Evolutionary conservation across 2,329 filamentous ascomycete species (phyloP), one percentile per base, ranked within the genome.

Genomic region (Fusarium coicis): DNA sequence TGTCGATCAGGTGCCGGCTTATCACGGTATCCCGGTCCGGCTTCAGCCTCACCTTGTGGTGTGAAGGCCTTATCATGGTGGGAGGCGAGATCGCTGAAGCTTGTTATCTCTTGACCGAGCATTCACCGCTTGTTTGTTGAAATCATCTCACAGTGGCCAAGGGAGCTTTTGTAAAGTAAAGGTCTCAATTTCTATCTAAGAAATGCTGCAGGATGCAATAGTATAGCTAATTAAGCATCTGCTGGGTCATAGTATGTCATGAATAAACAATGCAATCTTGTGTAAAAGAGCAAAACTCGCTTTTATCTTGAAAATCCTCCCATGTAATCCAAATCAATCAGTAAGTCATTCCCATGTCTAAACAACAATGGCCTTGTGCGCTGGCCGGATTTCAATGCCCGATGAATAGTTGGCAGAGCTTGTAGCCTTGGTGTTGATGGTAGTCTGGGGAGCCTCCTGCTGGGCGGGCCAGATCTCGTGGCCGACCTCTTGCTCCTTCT

Each of bases 401-500:
- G 80, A 80, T 68, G 82, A 84, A 62, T 84, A 81, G 36, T 70
- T 74, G 4, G 78, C 47, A 32, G 82, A 80, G 19, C 73, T 76
- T 40, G 78, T 76, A n/a, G 32, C 57, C 30, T 65, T 70, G 42
- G 72, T 76, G 30, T 65, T 68, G 11, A 68, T 56, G 10, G 79
- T 76, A 4, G 66, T 69, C 66, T 77, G 72, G 36, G 81, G 80
- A 40, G 82, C 67, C 12, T 61, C 72, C 55, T 82, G 84, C 47
- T 80, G 81, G 2, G 87, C 87, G 0, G 87, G 87, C 87, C 87
- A 89, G 58, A 89, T 87, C 78, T 89, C 84, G 39, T 78, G 71
- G 12, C 83, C 84, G 1, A 77, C 81, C 5, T 79, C 78, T 74
- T 83, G 82, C 77, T 90, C 87, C 30, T 80, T 80, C 67, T 84